Conservation (phyloP, 2,329 filamentous ascomycete species). For the Tolypocladium inflatum region DNA sequence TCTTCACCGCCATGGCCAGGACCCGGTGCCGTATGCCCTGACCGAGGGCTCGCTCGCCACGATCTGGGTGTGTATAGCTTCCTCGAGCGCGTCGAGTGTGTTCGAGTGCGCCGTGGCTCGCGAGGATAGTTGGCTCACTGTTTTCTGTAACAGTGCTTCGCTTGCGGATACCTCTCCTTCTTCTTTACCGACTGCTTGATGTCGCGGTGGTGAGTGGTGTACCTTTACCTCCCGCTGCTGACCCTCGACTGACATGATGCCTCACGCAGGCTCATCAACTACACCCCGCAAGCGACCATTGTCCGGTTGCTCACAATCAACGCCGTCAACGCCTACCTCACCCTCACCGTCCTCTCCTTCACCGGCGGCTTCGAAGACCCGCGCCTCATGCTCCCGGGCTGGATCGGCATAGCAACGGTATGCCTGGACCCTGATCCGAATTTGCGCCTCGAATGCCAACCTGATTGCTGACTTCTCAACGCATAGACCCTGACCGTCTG, state of each 20-base stretch:
- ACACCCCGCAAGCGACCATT: slow-evolving; percentile 71
- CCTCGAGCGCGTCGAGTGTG: not conserved
- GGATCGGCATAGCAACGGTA: slow-evolving; percentile 70
- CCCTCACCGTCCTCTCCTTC: slow-evolving; percentile 61
- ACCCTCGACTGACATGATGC: not conserved
- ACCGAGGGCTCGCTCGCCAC: slow-evolving; percentile 64
- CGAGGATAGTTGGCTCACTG: not conserved
- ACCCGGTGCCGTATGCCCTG: slow-evolving; percentile 29
- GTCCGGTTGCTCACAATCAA: slow-evolving; percentile 70
- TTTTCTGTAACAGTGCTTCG: slow-evolving; percentile 49
- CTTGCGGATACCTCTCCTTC: slow-evolving; percentile 70
- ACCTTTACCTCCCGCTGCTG: not conserved
- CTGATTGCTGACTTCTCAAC: not conserved
- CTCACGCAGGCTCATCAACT: slow-evolving; percentile 64
- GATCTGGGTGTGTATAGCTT: slow-evolving; percentile 52
- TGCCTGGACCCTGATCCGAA: slow-evolving; percentile 12
- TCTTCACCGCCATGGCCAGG: slow-evolving; percentile 3
- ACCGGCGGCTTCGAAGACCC: slow-evolving; percentile 62
- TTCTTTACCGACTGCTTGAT: slow-evolving; percentile 80
- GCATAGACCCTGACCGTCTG: slow-evolving; percentile 58
- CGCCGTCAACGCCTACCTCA: slow-evolving; percentile 65
- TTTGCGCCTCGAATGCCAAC: not conserved
- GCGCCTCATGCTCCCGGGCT: slow-evolving; percentile 63
- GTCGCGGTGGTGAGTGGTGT: slow-evolving; percentile 58
- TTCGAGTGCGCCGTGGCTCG: not conserved